Evolutionary conservation across 2,329 filamentous ascomycete genomes (phyloP).

Genomic region (Cercospora sp.): DNA sequence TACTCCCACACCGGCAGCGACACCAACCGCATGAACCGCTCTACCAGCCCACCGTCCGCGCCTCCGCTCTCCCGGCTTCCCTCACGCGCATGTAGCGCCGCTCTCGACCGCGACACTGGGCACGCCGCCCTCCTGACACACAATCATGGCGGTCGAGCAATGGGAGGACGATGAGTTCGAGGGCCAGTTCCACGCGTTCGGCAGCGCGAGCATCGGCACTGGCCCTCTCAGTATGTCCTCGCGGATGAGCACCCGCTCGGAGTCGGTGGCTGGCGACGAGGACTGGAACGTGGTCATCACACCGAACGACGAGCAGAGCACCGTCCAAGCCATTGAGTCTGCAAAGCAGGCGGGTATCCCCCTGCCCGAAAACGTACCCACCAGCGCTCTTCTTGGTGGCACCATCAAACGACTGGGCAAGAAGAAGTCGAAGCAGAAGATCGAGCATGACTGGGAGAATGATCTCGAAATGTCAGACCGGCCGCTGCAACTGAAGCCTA

Average conservation of each 20-base stretch:
- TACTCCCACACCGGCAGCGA: neutral
- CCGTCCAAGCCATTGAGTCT: slow-evolving; percentile 79
- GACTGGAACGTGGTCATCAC: slow-evolving; percentile 85
- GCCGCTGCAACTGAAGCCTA: slow-evolving; percentile 48
- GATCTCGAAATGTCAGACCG: slow-evolving; percentile 50
- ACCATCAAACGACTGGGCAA: slow-evolving; percentile 86
- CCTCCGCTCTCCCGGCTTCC: slow-evolving; percentile 1
- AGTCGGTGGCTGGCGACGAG: slow-evolving; percentile 68
- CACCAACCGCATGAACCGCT: slow-evolving; percentile 10
- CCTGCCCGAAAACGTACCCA: slow-evolving; percentile 80
- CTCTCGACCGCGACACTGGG: slow-evolving; percentile 12
- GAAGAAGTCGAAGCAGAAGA: slow-evolving; percentile 47
- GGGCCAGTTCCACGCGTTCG: slow-evolving; percentile 60
- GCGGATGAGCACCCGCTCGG: slow-evolving; percentile 74
- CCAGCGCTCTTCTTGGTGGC: slow-evolving; percentile 85
- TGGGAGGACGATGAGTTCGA: slow-evolving; percentile 58
- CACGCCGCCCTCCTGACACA: slow-evolving; percentile 52
- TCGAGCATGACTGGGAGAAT: slow-evolving; percentile 55
- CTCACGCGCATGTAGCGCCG: slow-evolving; percentile 8
- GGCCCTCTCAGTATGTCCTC: slow-evolving; percentile 74
- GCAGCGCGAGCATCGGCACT: slow-evolving; percentile 64
- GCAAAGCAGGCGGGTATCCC: slow-evolving; percentile 90
- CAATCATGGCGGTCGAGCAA: slow-evolving; percentile 61
- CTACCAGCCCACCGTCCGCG: slow-evolving; percentile 9
- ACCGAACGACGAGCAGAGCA: slow-evolving; percentile 81